phyloP scores from a whole-genome alignment of 164 flowering plant species.

The Warburgia ugandensis region DNA sequence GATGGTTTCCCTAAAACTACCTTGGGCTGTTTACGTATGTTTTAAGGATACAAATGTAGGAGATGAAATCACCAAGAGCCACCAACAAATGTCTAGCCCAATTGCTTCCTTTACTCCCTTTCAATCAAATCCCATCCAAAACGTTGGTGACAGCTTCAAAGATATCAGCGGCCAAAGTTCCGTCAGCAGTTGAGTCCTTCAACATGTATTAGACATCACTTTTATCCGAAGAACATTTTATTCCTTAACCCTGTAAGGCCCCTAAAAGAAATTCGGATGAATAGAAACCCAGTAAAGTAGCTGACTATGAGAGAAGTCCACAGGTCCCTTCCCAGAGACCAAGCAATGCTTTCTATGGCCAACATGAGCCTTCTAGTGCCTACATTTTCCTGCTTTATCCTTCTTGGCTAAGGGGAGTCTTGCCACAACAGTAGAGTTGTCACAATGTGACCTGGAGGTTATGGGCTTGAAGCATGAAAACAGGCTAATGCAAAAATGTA shows the following conservation, averaged over 20 bases:
- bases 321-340: conserved; percentile 13
- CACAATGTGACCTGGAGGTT: too few relatives aligned
- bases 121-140: conserved; percentile 35
- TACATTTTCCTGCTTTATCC: conserved; percentile 22
- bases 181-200: conserved; percentile 38
- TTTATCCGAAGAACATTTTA: conserved; percentile 26
- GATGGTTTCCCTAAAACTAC: too few relatives aligned
- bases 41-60: too few relatives aligned
- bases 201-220: conserved; percentile 16
- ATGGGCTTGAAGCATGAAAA: too few relatives aligned
- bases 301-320: conserved; percentile 10
- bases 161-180: conserved; percentile 34
- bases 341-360: conserved; percentile 34
- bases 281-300: conserved; percentile 43
- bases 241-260: conserved; percentile 37
- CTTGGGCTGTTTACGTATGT: too few relatives aligned
- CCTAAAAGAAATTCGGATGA: conserved; percentile 27
- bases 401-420: too few relatives aligned
- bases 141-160: conserved; percentile 29
- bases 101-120: too few relatives aligned
- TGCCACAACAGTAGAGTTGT: too few relatives aligned
- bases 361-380: conserved; percentile 39
- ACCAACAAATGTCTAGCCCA: too few relatives aligned
- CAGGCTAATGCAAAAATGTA: too few relatives aligned
- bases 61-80: too few relatives aligned